Conservation (phyloP, 2,329 filamentous ascomycete genomes). For the Trichoderma cornu-damae region DNA sequence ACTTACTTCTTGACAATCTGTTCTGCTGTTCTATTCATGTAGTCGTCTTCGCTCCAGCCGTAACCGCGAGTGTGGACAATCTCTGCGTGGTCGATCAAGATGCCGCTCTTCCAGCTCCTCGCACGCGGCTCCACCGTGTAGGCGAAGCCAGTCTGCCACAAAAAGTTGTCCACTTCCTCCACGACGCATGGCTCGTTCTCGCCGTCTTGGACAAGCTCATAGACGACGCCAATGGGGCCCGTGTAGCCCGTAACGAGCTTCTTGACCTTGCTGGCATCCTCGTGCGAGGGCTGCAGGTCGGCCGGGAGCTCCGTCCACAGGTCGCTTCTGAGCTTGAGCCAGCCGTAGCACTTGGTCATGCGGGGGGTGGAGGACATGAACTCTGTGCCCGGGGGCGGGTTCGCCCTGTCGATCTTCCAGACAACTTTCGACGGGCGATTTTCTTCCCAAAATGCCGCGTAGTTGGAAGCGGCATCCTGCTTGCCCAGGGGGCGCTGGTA, state of each 20-base stretch:
- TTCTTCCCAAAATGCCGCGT: background rate
- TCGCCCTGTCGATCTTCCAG: too few relatives aligned
- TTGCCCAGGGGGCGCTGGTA: background rate
- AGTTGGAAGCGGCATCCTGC: background rate
- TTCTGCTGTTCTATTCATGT: background rate
- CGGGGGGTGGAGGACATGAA: background rate
- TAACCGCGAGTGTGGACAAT: conserved; percentile 1
- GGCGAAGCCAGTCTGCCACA: conserved; percentile 12
- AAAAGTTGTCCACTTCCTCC: conserved; percentile 6
- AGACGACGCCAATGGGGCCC: conserved; percentile 3
- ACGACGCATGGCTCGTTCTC: background rate
- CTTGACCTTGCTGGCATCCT: background rate
- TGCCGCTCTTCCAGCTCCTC: conserved; percentile 5
- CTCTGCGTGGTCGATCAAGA: conserved; percentile 7
- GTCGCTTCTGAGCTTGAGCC: conserved; percentile 8
- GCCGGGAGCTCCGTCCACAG: background rate
- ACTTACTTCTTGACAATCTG: background rate
- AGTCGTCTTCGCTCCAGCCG: background rate
- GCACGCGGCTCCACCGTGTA: background rate
- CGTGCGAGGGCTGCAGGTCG: background rate
- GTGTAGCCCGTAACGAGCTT: background rate
- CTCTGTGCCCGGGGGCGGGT: background rate
- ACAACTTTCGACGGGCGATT: background rate
- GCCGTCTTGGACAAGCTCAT: conserved; percentile 11
- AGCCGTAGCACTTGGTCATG: conserved; percentile 13